Evolutionary conservation across 495 filamentous ascomycete genomes (phyloP), one percentile per base, ranked within the genome.

Genomic region (Trichoderma asperelloides): DNA sequence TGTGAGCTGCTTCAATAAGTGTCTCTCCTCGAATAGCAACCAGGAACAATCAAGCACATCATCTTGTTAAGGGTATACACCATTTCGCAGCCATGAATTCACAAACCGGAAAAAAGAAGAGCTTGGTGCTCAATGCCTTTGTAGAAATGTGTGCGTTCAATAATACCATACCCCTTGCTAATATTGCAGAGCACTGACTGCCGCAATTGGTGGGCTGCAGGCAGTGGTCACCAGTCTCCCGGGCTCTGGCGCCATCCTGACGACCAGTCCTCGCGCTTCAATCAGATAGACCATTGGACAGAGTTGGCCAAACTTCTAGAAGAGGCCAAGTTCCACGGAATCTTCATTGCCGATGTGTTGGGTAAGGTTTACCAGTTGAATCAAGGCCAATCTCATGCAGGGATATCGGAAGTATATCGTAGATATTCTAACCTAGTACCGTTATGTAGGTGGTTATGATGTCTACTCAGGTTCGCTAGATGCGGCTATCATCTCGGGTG

Each of bases 401-500:
- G n/a, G 30, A 27, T 13, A 27, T 15, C 16, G 28, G 27, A n/a
- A 63, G 11, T 16, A 39, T 18, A 37, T 13, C 60, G 30, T 16
- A 55, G 18, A 55, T n/a, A 55, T 55, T 55, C 57, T 68, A 37
- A 41, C 47, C 11, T 15, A 25, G 25, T 43, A 21, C 25, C 40
- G 64, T 13, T n/a, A 30, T 43, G 64, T 18, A 77, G 75, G 75
- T 15, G 87, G 86, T 2, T 89, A 90, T 70, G 88, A 90, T 71
- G 85, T 89, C 6, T 90, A 89, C 71, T 84, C 82, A 43, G 72
- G 80, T 16, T 86, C 85, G 7, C 77, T 89, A 0, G 82, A 82
- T 13, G 82, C 87, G 0, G 84, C 64, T 25, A 40, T 65, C 64
- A 68, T 79, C 37, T 65, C 86, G 2, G 88, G 85, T 11, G 84